These are phyloP conservation scores for Aspergillus leporis DNA, from an alignment of 495 filamentous ascomycete genomes.

Conservation along the genomic window DNA sequence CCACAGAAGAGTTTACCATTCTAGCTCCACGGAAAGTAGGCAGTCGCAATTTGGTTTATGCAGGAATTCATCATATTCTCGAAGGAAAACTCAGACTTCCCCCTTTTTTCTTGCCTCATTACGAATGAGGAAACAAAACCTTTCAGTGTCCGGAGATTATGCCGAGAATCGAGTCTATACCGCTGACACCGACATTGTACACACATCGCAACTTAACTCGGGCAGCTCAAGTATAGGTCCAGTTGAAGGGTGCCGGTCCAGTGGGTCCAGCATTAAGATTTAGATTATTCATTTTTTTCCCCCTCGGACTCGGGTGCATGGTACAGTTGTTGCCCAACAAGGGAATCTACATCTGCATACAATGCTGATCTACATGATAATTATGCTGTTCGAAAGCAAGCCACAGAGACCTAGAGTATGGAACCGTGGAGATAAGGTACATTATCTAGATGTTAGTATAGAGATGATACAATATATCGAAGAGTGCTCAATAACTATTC, in stretches of 20 bases:
- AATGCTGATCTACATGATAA: slow-evolving; percentile 11
- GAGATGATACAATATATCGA: background rate
- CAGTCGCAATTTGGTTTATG: background rate
- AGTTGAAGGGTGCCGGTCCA: background rate
- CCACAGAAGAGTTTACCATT: background rate
- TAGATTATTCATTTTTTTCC: slow-evolving; percentile 1
- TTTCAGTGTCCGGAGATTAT: background rate
- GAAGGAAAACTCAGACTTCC: background rate
- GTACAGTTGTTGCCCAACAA: slow-evolving; percentile 17
- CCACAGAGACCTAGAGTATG: background rate
- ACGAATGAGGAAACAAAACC: background rate
- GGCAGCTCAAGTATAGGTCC: background rate
- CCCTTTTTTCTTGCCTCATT: background rate
- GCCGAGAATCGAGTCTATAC: background rate
- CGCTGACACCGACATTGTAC: background rate
- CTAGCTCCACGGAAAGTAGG: background rate
- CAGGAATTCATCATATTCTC: background rate
- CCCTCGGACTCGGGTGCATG: slow-evolving; percentile 10
- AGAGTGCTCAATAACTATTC: background rate
- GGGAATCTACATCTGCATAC: slow-evolving; percentile 4
- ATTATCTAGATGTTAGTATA: background rate
- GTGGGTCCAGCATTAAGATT: background rate
- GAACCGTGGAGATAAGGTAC: slow-evolving; percentile 1
- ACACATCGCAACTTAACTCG: background rate
- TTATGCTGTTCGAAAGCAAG: background rate